Evolutionary conservation across 192 early-diverging fungal genomes (phyloP).

Genomic region (Coemansia sp.): DNA sequence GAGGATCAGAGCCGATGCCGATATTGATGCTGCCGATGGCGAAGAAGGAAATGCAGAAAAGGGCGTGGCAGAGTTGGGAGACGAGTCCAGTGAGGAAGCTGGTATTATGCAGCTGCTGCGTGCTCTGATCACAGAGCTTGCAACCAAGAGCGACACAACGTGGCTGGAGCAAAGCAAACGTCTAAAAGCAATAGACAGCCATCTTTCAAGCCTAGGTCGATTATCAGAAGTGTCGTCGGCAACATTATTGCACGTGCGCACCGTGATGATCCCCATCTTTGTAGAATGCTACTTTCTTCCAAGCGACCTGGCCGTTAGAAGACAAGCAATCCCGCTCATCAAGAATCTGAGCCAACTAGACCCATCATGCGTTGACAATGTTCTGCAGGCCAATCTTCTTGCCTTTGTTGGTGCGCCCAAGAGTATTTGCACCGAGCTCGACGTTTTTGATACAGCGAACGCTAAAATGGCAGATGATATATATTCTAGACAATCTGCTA

Average conservation of each 20-base stretch:
- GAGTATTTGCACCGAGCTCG: conserved; percentile 16
- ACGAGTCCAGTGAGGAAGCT: conserved; percentile 3
- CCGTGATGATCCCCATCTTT: conserved; percentile 34
- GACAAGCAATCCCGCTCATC: conserved; percentile 36
- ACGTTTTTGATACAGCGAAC: conserved; percentile 11
- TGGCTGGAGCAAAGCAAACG: conserved; percentile 50
- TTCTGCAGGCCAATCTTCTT: conserved; percentile 37
- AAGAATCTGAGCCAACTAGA: conserved; percentile 27
- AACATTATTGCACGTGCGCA: conserved; percentile 35
- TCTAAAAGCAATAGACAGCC: conserved; percentile 21
- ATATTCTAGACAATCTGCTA: conserved; percentile 24
- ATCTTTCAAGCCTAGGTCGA: conserved; percentile 13
- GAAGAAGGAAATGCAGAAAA: not conserved
- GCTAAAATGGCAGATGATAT: not conserved
- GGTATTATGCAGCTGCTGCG: conserved; percentile 21
- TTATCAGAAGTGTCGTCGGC: conserved; percentile 14
- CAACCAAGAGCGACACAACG: conserved; percentile 5
- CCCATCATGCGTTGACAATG: conserved; percentile 22
- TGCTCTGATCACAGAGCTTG: conserved; percentile 4
- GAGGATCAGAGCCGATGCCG: conserved; percentile 20
- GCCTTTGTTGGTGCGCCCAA: conserved; percentile 26
- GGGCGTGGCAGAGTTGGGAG: not conserved
- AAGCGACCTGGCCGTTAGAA: conserved; percentile 20
- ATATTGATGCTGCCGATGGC: not conserved
- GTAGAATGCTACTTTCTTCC: conserved; percentile 49